phyloP scores from a whole-genome alignment of 495 filamentous ascomycete species.

The Tuber umbilicatum region DNA sequence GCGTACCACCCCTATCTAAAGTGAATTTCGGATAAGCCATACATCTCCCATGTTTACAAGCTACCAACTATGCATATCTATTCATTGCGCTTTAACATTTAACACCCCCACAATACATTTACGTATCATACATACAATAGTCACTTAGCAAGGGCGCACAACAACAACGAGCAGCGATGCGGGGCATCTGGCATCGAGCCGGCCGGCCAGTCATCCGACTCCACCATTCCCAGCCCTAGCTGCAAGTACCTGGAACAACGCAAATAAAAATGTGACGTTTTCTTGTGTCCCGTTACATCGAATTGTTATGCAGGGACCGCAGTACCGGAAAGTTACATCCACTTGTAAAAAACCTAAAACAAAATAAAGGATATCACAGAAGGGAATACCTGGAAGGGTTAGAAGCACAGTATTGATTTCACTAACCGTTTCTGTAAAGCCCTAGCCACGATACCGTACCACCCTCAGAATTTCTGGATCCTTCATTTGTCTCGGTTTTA shows the following conservation, averaged over 20 bases:
- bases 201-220: neutral
- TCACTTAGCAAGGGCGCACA: neutral
- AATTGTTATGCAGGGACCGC: neutral
- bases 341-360: neutral
- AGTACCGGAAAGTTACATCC: neutral
- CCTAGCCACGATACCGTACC: neutral
- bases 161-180: neutral
- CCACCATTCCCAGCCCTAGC: neutral
- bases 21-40: neutral
- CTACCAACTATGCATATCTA: neutral
- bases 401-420: neutral
- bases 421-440: neutral
- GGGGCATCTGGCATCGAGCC: neutral
- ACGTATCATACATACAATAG: neutral
- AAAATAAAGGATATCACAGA: neutral
- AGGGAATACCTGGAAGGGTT: neutral
- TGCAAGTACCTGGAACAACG: neutral
- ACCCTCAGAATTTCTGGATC: neutral
- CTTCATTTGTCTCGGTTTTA: neutral
- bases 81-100: neutral
- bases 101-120: neutral
- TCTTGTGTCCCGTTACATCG: constrained; percentile 1
- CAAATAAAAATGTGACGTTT: neutral
- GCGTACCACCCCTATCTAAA: neutral
- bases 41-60: neutral